Conservation (phyloP, 495 filamentous ascomycete genomes). For the Neurospora sp. region DNA sequence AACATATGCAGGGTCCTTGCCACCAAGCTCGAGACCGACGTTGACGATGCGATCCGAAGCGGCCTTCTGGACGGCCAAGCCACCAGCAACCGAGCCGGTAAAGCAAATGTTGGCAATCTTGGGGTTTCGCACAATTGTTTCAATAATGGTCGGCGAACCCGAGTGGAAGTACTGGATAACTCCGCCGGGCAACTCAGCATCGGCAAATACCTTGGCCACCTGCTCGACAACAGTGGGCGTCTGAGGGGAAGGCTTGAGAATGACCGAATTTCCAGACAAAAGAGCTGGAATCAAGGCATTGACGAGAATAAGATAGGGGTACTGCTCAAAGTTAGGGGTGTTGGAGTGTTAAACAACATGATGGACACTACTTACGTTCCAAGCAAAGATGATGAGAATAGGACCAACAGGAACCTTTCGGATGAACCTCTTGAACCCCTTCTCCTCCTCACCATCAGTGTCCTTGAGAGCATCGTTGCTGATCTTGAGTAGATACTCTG, state of each 20-base stretch:
- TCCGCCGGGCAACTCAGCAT: conserved; percentile 68
- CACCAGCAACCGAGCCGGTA: conserved; percentile 85
- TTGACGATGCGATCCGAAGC: conserved; percentile 71
- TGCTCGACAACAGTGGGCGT: conserved; percentile 86
- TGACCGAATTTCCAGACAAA: conserved; percentile 77
- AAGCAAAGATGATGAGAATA: conserved; percentile 80
- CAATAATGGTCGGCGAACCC: conserved; percentile 60
- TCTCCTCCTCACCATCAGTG: conserved; percentile 68
- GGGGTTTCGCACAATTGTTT: conserved; percentile 62
- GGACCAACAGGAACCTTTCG: conserved; percentile 77
- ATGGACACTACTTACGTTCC: conserved; percentile 60
- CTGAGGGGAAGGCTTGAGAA: conserved; percentile 88
- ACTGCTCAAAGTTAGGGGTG: conserved; percentile 41
- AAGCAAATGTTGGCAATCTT: conserved; percentile 73
- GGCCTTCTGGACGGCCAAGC: conserved; percentile 72
- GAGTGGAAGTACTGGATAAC: conserved; percentile 87
- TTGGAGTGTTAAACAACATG: background rate
- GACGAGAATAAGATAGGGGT: conserved; percentile 84
- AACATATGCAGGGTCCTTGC: conserved; percentile 89
- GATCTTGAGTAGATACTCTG: conserved; percentile 71
- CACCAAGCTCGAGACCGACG: conserved; percentile 81
- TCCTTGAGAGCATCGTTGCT: conserved; percentile 62
- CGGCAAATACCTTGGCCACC: conserved; percentile 58
- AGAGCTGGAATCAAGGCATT: conserved; percentile 85
- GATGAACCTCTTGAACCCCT: conserved; percentile 83